phyloP scores from a whole-genome alignment of 441 rosid genomes.

The Gossypium davidsonii region DNA sequence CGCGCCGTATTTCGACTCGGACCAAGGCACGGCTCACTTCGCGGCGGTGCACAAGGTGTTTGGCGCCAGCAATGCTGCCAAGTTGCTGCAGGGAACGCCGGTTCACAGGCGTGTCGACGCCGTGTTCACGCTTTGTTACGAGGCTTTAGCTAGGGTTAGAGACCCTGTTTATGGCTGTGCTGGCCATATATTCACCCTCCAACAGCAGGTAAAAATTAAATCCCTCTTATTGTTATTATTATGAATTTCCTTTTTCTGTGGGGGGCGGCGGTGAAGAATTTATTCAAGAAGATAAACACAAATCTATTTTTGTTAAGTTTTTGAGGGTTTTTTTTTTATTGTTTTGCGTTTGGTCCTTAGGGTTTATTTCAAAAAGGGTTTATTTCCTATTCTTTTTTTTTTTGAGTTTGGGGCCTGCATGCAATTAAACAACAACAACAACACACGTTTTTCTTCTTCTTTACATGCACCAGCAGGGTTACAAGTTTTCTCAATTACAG shows the following conservation, averaged over 20 bases:
- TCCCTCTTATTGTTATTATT: neutral
- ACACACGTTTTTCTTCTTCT: neutral
- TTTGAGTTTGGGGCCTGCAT: too few relatives aligned
- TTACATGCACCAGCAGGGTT: neutral
- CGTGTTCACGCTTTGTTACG: slow-evolving; percentile 59
- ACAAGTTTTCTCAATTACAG: neutral
- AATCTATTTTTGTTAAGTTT: too few relatives aligned
- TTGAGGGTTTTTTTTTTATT: too few relatives aligned
- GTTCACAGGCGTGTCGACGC: slow-evolving; percentile 57
- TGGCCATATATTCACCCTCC: slow-evolving; percentile 61
- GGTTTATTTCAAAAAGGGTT: too few relatives aligned
- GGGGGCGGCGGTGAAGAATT: too few relatives aligned
- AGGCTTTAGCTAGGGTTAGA: slow-evolving; percentile 62
- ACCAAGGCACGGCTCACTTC: slow-evolving; percentile 63
- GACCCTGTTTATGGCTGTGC: slow-evolving; percentile 81
- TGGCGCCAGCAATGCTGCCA: slow-evolving; percentile 82
- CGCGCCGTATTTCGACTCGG: slow-evolving; percentile 78
- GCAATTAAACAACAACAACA: neutral
- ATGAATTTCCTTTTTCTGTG: neutral
- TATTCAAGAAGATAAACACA: too few relatives aligned
- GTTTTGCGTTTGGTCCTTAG: too few relatives aligned
- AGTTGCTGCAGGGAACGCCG: slow-evolving; percentile 56
- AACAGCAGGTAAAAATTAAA: slow-evolving; percentile 47
- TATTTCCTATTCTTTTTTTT: too few relatives aligned
- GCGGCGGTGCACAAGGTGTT: slow-evolving; percentile 83